A percentile compares a stretch with the other conserved stretches of the same genome.
Conservation (phyloP, 148 eudicot genomes). For the Fallopia convolvulus region DNA sequence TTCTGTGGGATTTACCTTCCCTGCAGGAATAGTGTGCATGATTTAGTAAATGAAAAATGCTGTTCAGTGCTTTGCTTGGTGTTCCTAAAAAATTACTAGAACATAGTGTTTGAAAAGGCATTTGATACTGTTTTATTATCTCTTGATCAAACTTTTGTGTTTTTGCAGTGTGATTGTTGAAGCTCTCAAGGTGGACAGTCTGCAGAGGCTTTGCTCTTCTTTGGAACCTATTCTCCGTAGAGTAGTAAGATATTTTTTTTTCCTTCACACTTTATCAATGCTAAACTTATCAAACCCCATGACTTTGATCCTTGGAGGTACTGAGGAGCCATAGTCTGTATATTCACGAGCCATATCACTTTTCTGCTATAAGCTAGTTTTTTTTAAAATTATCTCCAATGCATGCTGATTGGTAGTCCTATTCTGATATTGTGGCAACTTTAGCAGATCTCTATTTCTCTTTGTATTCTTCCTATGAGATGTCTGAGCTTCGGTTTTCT, state of each 20-base stretch:
- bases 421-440: too few species aligned
- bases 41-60: not conserved
- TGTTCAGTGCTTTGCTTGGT: not conserved
- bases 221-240: slow-evolving; percentile 46
- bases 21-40: not conserved
- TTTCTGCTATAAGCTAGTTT: too few species aligned
- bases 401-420: too few species aligned
- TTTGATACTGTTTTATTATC: not conserved
- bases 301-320: too few species aligned
- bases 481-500: not conserved
- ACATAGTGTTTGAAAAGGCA: not conserved
- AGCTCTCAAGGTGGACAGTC: slow-evolving; percentile 50
- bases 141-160: not conserved
- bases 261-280: not conserved
- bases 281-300: too few species aligned
- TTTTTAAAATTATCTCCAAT: too few species aligned
- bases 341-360: too few species aligned
- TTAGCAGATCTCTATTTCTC: not conserved
- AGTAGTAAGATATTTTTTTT: slow-evolving; percentile 31
- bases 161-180: slow-evolving; percentile 46
- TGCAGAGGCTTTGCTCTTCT: slow-evolving; percentile 45
- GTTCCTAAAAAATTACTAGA: not conserved
- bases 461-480: not conserved
- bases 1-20: not conserved
- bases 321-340: too few species aligned